A percentile compares a stretch with the other conserved stretches of the same genome.
These are phyloP conservation scores for Penicillium sclerotiorum DNA, from an alignment of 2,329 filamentous ascomycete species.

Conservation along the genomic window DNA sequence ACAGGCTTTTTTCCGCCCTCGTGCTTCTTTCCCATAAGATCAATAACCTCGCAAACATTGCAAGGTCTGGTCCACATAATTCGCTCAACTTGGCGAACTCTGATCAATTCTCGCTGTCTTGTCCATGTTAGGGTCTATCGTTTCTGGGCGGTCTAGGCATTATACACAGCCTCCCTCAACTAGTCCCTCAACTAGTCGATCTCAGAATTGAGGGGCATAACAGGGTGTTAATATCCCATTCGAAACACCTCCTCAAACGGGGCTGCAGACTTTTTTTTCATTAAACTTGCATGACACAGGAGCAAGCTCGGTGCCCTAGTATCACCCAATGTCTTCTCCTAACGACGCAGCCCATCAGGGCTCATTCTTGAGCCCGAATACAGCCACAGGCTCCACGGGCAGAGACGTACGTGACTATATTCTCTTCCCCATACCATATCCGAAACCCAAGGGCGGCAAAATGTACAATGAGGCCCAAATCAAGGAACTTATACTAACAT, in stretches of 20 bases:
- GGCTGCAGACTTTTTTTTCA: not conserved
- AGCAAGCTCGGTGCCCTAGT: constrained; percentile 2
- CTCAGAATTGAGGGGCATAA: not conserved
- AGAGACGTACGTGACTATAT: constrained; percentile 21
- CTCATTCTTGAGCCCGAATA: constrained; percentile 18
- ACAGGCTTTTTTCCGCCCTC: not conserved
- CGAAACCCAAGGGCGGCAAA: constrained; percentile 2
- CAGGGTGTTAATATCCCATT: not conserved
- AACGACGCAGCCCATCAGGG: constrained; percentile 11
- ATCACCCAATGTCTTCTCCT: constrained; percentile 17
- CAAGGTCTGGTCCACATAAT: not conserved
- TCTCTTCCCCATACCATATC: not conserved
- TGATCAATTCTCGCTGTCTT: not conserved
- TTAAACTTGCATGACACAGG: constrained; percentile 6
- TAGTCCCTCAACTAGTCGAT: too few relatives aligned
- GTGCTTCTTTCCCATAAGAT: too few relatives aligned
- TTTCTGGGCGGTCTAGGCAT: constrained; percentile 1
- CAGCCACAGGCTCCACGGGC: constrained; percentile 16
- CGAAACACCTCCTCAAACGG: not conserved
- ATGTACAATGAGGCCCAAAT: too few relatives aligned
- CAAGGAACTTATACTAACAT: constrained; percentile 6
- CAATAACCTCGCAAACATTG: too few relatives aligned
- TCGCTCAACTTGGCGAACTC: not conserved
- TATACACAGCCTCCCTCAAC: constrained; percentile 3
- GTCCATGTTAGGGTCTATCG: not conserved